Evolutionary conservation across 1,139 yeast species (phyloP).

Genomic region (Lodderomyces orthopsilosis): DNA sequence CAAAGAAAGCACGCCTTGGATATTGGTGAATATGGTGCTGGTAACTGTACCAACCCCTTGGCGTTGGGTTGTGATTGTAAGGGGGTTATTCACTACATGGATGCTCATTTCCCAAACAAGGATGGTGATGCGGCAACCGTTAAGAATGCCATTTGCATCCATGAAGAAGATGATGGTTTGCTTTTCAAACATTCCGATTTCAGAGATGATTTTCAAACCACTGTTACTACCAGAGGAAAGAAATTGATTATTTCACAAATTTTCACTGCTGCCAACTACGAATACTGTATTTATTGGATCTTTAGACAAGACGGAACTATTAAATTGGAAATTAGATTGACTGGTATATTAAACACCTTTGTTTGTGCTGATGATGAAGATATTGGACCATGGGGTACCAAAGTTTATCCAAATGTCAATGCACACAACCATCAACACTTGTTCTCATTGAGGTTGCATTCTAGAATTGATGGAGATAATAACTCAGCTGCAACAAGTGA

Average conservation of each 20-base stretch:
- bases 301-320: slow-evolving; percentile 83
- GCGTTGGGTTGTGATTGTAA: slow-evolving; percentile 81
- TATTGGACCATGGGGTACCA: slow-evolving; percentile 74
- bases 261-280: slow-evolving; percentile 84
- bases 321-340: slow-evolving; percentile 71
- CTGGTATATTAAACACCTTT: slow-evolving; percentile 77
- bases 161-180: slow-evolving; percentile 81
- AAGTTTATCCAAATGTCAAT: slow-evolving; percentile 74
- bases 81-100: slow-evolving; percentile 79
- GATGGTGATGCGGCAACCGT: slow-evolving; percentile 67
- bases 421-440: slow-evolving; percentile 87
- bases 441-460: slow-evolving; percentile 76
- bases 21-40: slow-evolving; percentile 86
- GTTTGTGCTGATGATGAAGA: slow-evolving; percentile 61
- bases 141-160: slow-evolving; percentile 77
- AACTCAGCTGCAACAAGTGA: slow-evolving; percentile 73
- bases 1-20: slow-evolving; percentile 85
- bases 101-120: slow-evolving; percentile 67
- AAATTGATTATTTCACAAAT: slow-evolving; percentile 73
- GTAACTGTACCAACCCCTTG: slow-evolving; percentile 77
- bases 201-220: slow-evolving; percentile 75
- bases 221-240: slow-evolving; percentile 72
- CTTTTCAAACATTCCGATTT: slow-evolving; percentile 80
- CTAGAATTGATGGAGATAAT: slow-evolving; percentile 76
- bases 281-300: slow-evolving; percentile 79